Evolutionary conservation across 1,139 yeast species (phyloP).

Genomic region (Lodderomyces theae): DNA sequence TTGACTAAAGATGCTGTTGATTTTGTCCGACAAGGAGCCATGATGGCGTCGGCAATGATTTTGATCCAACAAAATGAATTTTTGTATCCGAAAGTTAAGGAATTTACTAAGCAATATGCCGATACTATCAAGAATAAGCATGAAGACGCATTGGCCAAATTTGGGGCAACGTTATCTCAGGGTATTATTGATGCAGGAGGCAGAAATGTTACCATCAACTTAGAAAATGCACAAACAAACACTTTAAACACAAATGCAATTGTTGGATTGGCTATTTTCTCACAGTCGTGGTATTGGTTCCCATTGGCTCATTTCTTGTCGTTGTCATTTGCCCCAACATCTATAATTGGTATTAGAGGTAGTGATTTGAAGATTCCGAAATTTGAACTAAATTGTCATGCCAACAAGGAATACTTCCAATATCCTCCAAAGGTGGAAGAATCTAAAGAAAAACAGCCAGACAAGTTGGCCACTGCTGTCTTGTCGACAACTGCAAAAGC

Average conservation of each 20-base stretch:
- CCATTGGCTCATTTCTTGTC: conserved; percentile 93
- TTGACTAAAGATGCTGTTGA: conserved; percentile 92
- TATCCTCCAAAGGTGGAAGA: conserved; percentile 90
- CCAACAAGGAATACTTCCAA: conserved; percentile 75
- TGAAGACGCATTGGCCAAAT: conserved; percentile 95
- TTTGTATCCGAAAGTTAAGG: conserved; percentile 74
- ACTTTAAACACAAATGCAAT: conserved; percentile 88
- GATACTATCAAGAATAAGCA: conserved; percentile 80
- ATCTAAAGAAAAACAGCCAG: conserved; percentile 78
- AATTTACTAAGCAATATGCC: conserved; percentile 70
- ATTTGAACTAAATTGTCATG: conserved; percentile 76
- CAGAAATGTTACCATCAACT: conserved; percentile 89
- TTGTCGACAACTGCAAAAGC: conserved; percentile 92
- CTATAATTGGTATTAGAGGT: conserved; percentile 75
- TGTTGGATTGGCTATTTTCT: conserved; percentile 85
- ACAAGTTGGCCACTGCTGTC: conserved; percentile 89
- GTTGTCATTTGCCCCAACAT: conserved; percentile 89
- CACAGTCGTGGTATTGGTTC: conserved; percentile 99
- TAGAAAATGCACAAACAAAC: conserved; percentile 88
- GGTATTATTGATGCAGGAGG: conserved; percentile 99
- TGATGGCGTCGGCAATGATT: conserved; percentile 89
- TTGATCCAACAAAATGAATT: conserved; percentile 91
- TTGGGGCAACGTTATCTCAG: conserved; percentile 96
- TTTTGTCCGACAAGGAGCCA: conserved; percentile 97
- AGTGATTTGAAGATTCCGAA: conserved; percentile 83